Evolutionary conservation across 345 rosid genomes (phyloP), one percentile per base, ranked within the genome.

Genomic region (Draba incana): DNA sequence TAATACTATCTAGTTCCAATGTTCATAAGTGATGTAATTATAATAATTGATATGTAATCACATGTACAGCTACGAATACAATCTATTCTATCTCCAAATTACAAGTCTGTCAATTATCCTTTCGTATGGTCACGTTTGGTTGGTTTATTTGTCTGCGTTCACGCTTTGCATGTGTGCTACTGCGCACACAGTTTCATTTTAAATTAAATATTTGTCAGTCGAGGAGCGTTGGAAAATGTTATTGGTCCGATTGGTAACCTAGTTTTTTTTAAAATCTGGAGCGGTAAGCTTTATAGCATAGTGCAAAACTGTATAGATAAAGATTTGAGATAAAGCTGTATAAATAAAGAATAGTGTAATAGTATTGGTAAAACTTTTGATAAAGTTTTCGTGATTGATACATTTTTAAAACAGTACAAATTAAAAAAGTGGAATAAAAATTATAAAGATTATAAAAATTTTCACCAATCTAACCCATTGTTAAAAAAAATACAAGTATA

Each of bases 141-240:
- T 43, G 56, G 47, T 62, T 23, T 10, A 46, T 62, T 52, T 62
- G 68, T 33, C 49, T 53, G 7, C 2, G 39, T 3, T 62, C 56
- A 35, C 62, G 41, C 11, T 62, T 62, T 27, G 49, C 68, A 62
- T 69, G 75, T 63, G 64, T 47, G 20, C 20, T 63, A 9, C 47
- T 43, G 62, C 24, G 25, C 31, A 45, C 47, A 44, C 16, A 49
- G 13, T 62, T 14, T 70, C 14, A 33, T 33, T 8, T 6, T 5
- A 33, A 23, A 8, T 20, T 59, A 59, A 39, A 12, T 12, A 6
- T 37, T 30, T 60, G 71, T 45, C 71, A 55, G 71, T 12, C 47
- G 23, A 49, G 58, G 58, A 48, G 30, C 51, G 51, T 69, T 69
- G 66, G 39, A 31, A 47, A 42, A 37, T 27, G 65, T 37, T 25